These are phyloP conservation scores for Schwanniomyces occidentalis DNA, from an alignment of 805 yeast species.

Conservation along the genomic window DNA sequence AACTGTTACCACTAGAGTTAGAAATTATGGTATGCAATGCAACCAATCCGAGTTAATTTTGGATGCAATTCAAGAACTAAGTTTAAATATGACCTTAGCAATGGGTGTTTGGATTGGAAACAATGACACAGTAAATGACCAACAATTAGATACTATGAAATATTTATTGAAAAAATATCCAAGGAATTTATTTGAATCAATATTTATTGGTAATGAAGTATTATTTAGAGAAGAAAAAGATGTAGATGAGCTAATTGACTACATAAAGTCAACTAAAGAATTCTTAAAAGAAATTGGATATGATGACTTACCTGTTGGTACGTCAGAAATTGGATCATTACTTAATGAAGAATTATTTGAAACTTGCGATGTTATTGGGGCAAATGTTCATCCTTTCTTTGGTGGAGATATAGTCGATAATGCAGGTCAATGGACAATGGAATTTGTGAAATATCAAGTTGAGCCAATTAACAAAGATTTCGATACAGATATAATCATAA, in stretches of 20 bases:
- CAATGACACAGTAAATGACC: slow-evolving; percentile 43
- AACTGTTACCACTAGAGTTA: slow-evolving; percentile 55
- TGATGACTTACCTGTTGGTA: slow-evolving; percentile 54
- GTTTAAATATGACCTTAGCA: slow-evolving; percentile 55
- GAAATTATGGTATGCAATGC: slow-evolving; percentile 65
- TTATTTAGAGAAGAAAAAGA: slow-evolving; percentile 52
- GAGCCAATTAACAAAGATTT: slow-evolving; percentile 33
- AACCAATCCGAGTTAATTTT: slow-evolving; percentile 53
- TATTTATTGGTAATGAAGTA: slow-evolving; percentile 65
- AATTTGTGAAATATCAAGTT: slow-evolving; percentile 45
- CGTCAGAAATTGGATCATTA: slow-evolving; percentile 57
- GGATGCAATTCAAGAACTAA: slow-evolving; percentile 50
- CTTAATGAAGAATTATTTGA: slow-evolving; percentile 39
- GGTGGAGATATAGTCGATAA: slow-evolving; percentile 51
- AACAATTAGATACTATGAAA: slow-evolving; percentile 49
- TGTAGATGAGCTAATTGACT: slow-evolving; percentile 33
- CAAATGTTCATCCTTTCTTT: slow-evolving; percentile 69
- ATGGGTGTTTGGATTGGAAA: slow-evolving; percentile 64
- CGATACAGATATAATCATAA: slow-evolving; percentile 40
- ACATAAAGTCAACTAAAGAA: slow-evolving; percentile 42
- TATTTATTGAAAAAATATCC: slow-evolving; percentile 45
- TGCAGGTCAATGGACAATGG: slow-evolving; percentile 55
- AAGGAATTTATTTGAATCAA: slow-evolving; percentile 45
- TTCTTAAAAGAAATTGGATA: slow-evolving; percentile 34
- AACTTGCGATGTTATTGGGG: slow-evolving; percentile 58